Conservation (phyloP, 2,329 filamentous ascomycete genomes). For the Trichoderma koningiopsis region DNA sequence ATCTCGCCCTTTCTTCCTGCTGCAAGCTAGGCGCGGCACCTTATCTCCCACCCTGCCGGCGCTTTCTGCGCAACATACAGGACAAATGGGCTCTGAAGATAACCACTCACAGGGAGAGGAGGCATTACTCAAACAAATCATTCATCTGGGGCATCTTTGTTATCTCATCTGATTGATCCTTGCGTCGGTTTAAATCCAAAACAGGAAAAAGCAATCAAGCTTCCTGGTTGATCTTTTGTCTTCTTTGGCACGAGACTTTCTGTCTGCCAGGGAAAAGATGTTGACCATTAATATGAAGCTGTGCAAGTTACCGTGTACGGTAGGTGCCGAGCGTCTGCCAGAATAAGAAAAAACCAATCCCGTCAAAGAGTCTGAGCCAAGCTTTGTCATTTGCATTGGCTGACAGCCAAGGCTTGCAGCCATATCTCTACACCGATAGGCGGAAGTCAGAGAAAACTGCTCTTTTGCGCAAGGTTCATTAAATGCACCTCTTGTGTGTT, state of each 20-base stretch:
- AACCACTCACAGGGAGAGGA: not conserved
- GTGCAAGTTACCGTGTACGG: not conserved
- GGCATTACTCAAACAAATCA: constrained; percentile 17
- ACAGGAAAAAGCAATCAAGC: not conserved
- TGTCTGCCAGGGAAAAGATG: not conserved
- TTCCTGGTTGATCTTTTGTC: not conserved
- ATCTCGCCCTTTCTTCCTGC: not conserved
- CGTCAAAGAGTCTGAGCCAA: not conserved
- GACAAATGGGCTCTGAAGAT: constrained; percentile 10
- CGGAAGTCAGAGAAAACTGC: not conserved
- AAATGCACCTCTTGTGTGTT: constrained; percentile 8
- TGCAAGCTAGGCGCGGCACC: constrained; percentile 22
- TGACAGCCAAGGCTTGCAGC: not conserved
- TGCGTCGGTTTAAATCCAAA: not conserved
- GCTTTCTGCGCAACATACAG: constrained; percentile 1
- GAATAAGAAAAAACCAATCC: not conserved
- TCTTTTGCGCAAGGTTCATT: not conserved
- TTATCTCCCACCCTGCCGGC: constrained; percentile 22
- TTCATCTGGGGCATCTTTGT: constrained; percentile 6
- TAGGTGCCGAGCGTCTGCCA: not conserved
- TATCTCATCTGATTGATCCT: constrained; percentile 21
- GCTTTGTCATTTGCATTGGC: not conserved
- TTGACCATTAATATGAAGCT: not conserved
- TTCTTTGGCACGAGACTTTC: not conserved
- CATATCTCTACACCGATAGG: not conserved